Conservation (phyloP, 805 yeast species). For the Lipomyces starkeyi region DNA sequence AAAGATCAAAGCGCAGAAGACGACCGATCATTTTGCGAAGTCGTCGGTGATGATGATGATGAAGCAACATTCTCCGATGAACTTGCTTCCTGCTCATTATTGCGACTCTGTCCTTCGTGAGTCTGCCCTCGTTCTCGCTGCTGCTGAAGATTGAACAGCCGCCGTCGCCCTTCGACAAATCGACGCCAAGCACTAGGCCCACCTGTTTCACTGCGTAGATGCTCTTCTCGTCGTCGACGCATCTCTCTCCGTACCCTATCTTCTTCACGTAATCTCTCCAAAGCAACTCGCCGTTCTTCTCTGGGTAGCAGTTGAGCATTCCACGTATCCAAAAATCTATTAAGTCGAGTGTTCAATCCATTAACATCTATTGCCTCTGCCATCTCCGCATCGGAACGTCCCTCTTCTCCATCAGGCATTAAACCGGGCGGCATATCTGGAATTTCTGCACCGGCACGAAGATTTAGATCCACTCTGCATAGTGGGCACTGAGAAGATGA, state of each 20-base stretch:
- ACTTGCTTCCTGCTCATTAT: background rate
- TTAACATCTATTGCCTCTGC: conserved; percentile 13
- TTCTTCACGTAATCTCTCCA: conserved; percentile 42
- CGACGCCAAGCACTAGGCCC: conserved; percentile 29
- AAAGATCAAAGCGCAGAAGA: background rate
- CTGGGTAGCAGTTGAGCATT: conserved; percentile 45
- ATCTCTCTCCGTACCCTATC: conserved; percentile 38
- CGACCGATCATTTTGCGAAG: background rate
- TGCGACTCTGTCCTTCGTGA: conserved; percentile 14
- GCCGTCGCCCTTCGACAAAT: conserved; percentile 35
- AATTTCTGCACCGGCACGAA: conserved; percentile 37
- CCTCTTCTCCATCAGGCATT: background rate
- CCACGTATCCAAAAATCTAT: conserved; percentile 43
- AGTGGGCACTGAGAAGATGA: conserved; percentile 83
- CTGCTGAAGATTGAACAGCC: conserved; percentile 33
- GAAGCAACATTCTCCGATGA: background rate
- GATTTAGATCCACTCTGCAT: conserved; percentile 69
- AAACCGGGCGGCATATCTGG: conserved; percentile 33
- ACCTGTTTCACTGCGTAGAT: conserved; percentile 28
- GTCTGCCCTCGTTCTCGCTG: conserved; percentile 21
- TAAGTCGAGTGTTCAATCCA: conserved; percentile 37
- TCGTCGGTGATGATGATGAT: background rate
- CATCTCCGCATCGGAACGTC: background rate
- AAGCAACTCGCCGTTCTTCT: conserved; percentile 41
- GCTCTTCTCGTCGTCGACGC: conserved; percentile 18